Evolutionary conservation across 768 basidiomycete species (phyloP).

Genomic region (Panellus pusillus): DNA sequence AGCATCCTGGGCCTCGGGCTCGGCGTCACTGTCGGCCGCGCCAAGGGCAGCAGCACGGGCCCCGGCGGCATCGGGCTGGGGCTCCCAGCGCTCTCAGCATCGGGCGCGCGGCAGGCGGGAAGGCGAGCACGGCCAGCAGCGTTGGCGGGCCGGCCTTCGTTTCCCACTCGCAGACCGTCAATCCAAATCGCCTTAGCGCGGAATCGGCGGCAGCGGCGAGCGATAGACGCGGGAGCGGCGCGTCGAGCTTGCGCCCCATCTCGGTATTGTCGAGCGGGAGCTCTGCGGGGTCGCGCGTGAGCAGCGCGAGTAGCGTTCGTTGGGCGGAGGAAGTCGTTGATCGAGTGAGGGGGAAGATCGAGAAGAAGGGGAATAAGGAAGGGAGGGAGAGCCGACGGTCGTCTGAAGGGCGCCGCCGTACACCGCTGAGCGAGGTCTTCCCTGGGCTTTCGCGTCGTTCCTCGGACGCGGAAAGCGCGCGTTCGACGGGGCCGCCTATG

Average conservation of each 20-base stretch:
- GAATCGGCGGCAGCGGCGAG: constrained; percentile 1
- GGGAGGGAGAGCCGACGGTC: constrained; percentile 46
- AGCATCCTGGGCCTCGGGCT: constrained; percentile 50
- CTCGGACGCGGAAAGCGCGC: constrained; percentile 13
- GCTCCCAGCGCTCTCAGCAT: constrained; percentile 17
- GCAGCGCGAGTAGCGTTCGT: constrained; percentile 38
- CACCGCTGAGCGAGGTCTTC: constrained; percentile 61
- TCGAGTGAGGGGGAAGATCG: constrained; percentile 26
- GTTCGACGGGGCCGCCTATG: constrained; percentile 20
- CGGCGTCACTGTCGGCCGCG: neutral
- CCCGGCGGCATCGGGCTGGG: constrained; percentile 14
- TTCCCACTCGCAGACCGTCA: constrained; percentile 10
- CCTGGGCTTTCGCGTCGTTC: constrained; percentile 36
- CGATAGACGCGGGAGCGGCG: constrained; percentile 14
- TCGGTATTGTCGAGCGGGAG: constrained; percentile 39
- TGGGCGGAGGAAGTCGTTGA: constrained; percentile 38
- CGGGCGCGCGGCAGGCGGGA: constrained; percentile 14
- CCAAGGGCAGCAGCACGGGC: constrained; percentile 9
- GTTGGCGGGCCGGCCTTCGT: constrained; percentile 36
- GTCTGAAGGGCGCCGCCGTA: constrained; percentile 54
- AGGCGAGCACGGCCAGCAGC: constrained; percentile 30
- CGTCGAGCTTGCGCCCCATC: constrained; percentile 30
- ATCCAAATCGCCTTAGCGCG: constrained; percentile 36
- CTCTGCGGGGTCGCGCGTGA: constrained; percentile 48
- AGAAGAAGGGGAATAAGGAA: constrained; percentile 20